phyloP scores from a whole-genome alignment of 345 rosid genomes.

The Eucalyptus regnans region DNA sequence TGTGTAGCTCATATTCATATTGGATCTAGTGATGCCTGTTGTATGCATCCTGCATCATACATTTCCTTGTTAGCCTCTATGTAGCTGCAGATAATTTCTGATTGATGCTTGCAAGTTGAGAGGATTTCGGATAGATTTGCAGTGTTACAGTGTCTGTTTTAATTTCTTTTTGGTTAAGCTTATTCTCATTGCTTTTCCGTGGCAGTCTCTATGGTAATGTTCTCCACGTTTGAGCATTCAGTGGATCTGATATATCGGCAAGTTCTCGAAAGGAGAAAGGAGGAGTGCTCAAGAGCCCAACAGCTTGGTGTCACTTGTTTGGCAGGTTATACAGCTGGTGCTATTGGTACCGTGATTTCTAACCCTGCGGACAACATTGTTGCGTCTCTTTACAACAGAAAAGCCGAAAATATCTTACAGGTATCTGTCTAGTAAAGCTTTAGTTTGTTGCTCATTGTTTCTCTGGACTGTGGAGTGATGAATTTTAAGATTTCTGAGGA shows the following conservation, averaged over 20 bases:
- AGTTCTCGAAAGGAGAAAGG: conserved; percentile 17
- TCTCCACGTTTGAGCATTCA: conserved; percentile 41
- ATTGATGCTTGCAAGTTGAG: background rate
- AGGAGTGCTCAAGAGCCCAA: conserved; percentile 32
- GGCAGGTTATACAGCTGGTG: conserved; percentile 43
- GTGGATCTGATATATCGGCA: conserved; percentile 22
- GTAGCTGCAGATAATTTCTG: background rate
- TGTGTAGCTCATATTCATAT: background rate
- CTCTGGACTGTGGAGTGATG: background rate
- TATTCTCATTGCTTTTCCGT: background rate
- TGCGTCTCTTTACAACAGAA: conserved; percentile 42
- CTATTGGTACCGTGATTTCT: conserved; percentile 35
- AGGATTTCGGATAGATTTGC: background rate
- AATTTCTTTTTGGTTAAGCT: background rate
- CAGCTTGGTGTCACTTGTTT: conserved; percentile 43
- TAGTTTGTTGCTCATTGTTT: background rate
- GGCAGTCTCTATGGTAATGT: conserved; percentile 47
- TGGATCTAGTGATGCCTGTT: background rate
- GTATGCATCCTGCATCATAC: background rate
- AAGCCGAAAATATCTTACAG: conserved; percentile 35
- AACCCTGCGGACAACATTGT: conserved; percentile 57
- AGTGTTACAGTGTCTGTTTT: background rate
- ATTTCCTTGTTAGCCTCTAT: background rate
- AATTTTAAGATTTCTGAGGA: background rate
- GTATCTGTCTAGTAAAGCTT: conserved; percentile 1